Evolutionary conservation across 2,329 filamentous ascomycete species (phyloP).

Genomic region (Cladophialophora chaetospira): DNA sequence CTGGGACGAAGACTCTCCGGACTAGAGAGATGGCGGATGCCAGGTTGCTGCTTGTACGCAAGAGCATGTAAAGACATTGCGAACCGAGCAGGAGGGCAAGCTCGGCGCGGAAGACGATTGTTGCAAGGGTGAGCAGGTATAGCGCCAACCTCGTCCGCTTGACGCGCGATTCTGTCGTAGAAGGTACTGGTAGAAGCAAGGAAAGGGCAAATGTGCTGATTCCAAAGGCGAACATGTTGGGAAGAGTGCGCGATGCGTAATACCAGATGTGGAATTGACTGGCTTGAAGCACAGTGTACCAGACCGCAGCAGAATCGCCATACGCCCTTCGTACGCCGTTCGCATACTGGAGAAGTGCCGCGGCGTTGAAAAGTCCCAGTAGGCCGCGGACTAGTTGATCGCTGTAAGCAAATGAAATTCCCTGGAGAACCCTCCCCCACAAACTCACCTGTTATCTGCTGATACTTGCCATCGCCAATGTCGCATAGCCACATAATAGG

Average conservation of each 20-base stretch:
- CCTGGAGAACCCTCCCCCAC: too few species aligned
- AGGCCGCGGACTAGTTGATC: conserved; percentile 64
- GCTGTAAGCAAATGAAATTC: background rate
- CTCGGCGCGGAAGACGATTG: conserved; percentile 86
- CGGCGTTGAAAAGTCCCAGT: conserved; percentile 75
- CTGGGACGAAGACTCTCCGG: conserved; percentile 57
- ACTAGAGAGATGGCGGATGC: conserved; percentile 19
- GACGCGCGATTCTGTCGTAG: conserved; percentile 34
- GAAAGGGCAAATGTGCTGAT: conserved; percentile 60
- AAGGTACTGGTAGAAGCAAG: conserved; percentile 51
- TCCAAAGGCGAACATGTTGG: conserved; percentile 95
- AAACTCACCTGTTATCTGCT: conserved; percentile 59
- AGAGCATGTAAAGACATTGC: conserved; percentile 64
- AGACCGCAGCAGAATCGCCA: conserved; percentile 68
- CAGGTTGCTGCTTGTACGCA: conserved; percentile 42
- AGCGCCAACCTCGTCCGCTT: conserved; percentile 66
- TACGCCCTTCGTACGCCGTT: conserved; percentile 65
- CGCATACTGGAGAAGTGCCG: conserved; percentile 67
- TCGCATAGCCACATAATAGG: conserved; percentile 61
- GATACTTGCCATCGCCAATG: conserved; percentile 54
- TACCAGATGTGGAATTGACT: conserved; percentile 92
- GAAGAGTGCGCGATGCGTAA: conserved; percentile 87
- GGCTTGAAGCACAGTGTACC: conserved; percentile 77
- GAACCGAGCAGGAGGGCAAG: conserved; percentile 76
- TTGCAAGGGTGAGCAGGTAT: conserved; percentile 74